Evolutionary conservation across 2,329 filamentous ascomycete species (phyloP).

Genomic region (Trichoderma pleuroti): DNA sequence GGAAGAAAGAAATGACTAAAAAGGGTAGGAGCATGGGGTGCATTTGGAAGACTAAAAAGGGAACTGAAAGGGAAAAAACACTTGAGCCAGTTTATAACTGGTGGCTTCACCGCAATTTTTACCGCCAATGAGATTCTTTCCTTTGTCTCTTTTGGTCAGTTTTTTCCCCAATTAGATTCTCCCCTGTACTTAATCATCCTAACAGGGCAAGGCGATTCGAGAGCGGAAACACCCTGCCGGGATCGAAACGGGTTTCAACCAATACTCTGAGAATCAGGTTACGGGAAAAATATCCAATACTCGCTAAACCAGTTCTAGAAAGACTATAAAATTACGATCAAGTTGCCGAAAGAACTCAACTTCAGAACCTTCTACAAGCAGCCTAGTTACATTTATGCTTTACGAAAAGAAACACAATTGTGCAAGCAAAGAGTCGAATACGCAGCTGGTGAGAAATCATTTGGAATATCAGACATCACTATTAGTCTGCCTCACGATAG

Average conservation of each 20-base stretch:
- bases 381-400: not conserved
- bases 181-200: not conserved
- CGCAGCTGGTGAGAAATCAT: not conserved
- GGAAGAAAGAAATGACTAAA: not conserved
- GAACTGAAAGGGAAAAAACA: not conserved
- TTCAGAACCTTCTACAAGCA: not conserved
- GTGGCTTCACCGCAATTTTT: not conserved
- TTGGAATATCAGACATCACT: not conserved
- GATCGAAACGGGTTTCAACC: not conserved
- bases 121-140: not conserved
- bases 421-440: not conserved
- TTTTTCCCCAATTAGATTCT: not conserved
- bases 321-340: not conserved
- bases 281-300: not conserved
- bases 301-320: not conserved
- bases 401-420: not conserved
- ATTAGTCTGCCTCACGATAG: not conserved
- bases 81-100: not conserved
- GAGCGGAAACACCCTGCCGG: not conserved
- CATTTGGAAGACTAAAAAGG: not conserved
- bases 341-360: not conserved
- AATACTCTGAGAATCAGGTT: not conserved
- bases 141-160: not conserved
- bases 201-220: not conserved
- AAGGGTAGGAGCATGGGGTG: not conserved